Evolutionary conservation across 2,329 filamentous ascomycete genomes (phyloP).

Genomic region (Lasiodiplodia citricola): DNA sequence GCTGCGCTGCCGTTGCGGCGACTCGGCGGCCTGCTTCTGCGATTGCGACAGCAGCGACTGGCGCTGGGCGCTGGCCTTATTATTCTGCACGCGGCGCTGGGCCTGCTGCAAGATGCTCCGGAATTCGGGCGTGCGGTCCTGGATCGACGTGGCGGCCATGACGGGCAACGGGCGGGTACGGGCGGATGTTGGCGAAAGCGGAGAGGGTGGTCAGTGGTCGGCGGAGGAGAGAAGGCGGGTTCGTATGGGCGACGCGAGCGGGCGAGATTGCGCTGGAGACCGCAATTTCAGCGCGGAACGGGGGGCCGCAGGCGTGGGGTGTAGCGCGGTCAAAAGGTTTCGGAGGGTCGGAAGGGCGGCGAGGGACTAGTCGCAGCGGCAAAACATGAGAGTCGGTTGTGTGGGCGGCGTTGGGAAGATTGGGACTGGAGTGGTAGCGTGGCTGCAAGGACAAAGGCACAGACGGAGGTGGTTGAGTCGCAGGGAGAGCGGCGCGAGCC

Average conservation of each 20-base stretch:
- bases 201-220: slow-evolving; percentile 20
- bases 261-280: slow-evolving; percentile 7
- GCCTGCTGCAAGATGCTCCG: slow-evolving; percentile 86
- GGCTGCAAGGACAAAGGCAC: slow-evolving; percentile 23
- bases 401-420: not conserved
- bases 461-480: slow-evolving; percentile 19
- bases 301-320: slow-evolving; percentile 1
- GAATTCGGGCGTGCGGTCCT: slow-evolving; percentile 97
- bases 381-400: not conserved
- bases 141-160: slow-evolving; percentile 70
- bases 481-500: slow-evolving; percentile 19
- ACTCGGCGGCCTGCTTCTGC: slow-evolving; percentile 57
- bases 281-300: slow-evolving; percentile 13
- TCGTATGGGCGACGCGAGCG: not conserved
- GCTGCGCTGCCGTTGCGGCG: slow-evolving; percentile 61
- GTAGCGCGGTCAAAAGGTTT: not conserved
- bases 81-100: slow-evolving; percentile 76
- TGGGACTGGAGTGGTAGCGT: slow-evolving; percentile 12
- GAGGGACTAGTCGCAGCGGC: not conserved
- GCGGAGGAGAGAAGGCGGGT: slow-evolving; percentile 4
- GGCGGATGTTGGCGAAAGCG: slow-evolving; percentile 20
- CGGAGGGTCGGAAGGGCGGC: not conserved
- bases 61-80: slow-evolving; percentile 77
- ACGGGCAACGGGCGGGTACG: slow-evolving; percentile 18
- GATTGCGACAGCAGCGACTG: slow-evolving; percentile 78